These are phyloP conservation scores for Trypanosoma platydactyli DNA, from an alignment of 208 protist species.

Conservation along the genomic window DNA sequence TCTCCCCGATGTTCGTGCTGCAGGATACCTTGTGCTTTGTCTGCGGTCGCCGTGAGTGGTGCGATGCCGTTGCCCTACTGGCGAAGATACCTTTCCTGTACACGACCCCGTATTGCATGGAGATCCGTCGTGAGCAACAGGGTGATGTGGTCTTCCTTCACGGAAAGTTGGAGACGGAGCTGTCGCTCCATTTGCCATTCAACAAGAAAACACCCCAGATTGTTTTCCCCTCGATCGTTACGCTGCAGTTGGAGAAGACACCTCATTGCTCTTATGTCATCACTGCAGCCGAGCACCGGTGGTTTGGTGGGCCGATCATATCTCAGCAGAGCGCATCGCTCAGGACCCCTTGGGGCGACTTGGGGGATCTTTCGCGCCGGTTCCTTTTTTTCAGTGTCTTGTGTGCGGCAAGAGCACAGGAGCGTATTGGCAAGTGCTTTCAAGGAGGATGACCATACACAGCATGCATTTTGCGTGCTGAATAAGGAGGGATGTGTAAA, in stretches of 20 bases:
- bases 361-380: conserved; percentile 62
- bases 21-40: conserved; percentile 65
- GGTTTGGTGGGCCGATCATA: conserved; percentile 65
- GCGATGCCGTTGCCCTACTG: conserved; percentile 46
- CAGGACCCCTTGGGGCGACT: conserved; percentile 52
- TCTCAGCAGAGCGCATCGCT: conserved; percentile 59
- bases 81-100: conserved; percentile 29
- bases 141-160: conserved; percentile 60
- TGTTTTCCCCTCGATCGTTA: conserved; percentile 44
- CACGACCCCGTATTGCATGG: conserved; percentile 40
- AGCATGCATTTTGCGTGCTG: too few relatives aligned
- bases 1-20: conserved; percentile 39
- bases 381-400: conserved; percentile 68
- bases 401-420: conserved; percentile 25
- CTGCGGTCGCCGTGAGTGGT: conserved; percentile 48
- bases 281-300: conserved; percentile 63
- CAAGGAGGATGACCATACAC: too few relatives aligned
- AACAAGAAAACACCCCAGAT: conserved; percentile 20
- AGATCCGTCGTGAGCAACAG: conserved; percentile 55
- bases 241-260: conserved; percentile 51
- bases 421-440: too few relatives aligned
- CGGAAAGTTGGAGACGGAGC: conserved; percentile 38
- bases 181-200: conserved; percentile 47
- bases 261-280: conserved; percentile 25
- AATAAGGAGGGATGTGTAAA: too few relatives aligned